Evolutionary conservation across 2,329 filamentous ascomycete species (phyloP).

Genomic region (Colletotrichum zoysiae): DNA sequence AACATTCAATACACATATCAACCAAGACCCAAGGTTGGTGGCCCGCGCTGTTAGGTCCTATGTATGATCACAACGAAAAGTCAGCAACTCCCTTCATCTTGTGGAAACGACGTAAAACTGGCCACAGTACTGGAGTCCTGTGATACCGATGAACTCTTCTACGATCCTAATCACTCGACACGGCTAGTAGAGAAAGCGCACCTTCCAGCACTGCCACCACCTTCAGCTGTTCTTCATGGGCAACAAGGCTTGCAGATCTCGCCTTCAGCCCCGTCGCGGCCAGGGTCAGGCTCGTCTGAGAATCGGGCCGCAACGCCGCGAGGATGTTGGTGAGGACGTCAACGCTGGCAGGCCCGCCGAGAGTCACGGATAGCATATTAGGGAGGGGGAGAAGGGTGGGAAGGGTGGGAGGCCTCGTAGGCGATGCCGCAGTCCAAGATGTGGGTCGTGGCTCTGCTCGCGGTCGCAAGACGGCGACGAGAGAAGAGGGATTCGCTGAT

Average conservation of each 20-base stretch:
- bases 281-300: constrained; percentile 55
- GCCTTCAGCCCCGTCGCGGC: constrained; percentile 51
- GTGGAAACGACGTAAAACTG: not conserved
- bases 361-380: not conserved
- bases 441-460: constrained; percentile 18
- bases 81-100: too few relatives aligned
- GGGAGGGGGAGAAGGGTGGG: constrained; percentile 17
- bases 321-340: constrained; percentile 57
- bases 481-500: constrained; percentile 23
- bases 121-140: constrained; percentile 20
- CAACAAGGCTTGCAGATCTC: constrained; percentile 55
- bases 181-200: constrained; percentile 13
- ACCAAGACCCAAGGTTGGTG: not conserved
- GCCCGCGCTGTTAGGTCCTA: not conserved
- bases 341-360: constrained; percentile 15
- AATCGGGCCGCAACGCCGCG: constrained; percentile 44
- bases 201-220: constrained; percentile 39
- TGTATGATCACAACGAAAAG: not conserved
- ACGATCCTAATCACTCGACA: not conserved
- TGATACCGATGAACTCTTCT: constrained; percentile 17
- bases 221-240: not conserved
- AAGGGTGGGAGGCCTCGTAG: constrained; percentile 19
- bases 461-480: constrained; percentile 12
- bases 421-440: constrained; percentile 39
- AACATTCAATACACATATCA: not conserved